Base-by-base conservation (phyloP, 2,329 filamentous ascomycete species). In the Paecilomyces sp. region DNA sequence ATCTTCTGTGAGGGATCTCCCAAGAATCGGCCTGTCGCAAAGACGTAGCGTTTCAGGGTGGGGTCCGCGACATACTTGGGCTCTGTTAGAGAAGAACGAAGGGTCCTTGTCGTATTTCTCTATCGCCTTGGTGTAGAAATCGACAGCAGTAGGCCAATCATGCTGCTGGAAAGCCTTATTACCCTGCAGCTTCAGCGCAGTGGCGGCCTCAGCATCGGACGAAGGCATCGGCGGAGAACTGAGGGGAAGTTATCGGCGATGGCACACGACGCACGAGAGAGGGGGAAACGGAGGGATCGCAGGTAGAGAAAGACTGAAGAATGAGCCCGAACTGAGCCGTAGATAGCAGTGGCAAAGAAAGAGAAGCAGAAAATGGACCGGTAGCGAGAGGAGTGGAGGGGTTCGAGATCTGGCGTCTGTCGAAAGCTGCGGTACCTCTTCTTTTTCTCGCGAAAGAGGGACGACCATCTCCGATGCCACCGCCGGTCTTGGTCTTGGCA, bases 41-140 rank as follows among this genome's bases (percentile, higher is more conserved):
- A 54, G 66, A 66, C 63, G 65, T 47, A 67, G 64, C 67, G 54
- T 31, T 30, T 59, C 31, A 34, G 18, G 58, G 55, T 18, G 24
- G 53, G 57, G 34, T 52, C 55, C 52, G 57, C 63, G 78, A 33
- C 83, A 64, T 75, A 96, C 93, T 85, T 97, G 93, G 22, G 94
- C 94, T 74, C 94, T 85, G 79, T 99, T 99, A 68, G 91, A 92
- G 79, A 87, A 97, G 79, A 92, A 97, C 0, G 92, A 89, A 6
- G 92, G 90, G 70, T 97, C 89, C 67, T 89, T 82, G 71, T 88
- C 85, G 77, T 96, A 88, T 66, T 90, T 78, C 62, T 89, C 87
- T 71, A 99, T 97, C 28, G 93, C 93, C 77, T 95, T 85, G 58
- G 86, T 86, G 76, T 99, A 99, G 66, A 87, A 86, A 1, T 92